Conservation (phyloP, 352 stramenopile species). For the Pythium diclinum region DNA sequence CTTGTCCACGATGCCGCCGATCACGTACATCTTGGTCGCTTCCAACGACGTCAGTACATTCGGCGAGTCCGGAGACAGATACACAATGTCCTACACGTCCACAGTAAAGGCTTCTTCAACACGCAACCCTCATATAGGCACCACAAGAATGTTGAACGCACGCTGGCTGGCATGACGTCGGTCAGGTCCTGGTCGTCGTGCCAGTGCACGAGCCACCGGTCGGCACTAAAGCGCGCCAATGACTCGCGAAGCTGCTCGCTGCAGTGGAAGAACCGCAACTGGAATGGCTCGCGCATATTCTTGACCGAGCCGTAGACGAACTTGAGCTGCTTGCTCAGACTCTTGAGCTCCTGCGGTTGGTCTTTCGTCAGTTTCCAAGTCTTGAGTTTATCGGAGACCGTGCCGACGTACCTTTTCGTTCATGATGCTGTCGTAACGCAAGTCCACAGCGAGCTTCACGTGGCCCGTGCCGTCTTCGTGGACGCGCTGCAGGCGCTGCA, state of each 20-base stretch:
- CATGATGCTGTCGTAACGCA: slow-evolving; percentile 79
- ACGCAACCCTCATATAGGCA: neutral
- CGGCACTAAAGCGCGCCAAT: slow-evolving; percentile 61
- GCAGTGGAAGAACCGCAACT: slow-evolving; percentile 58
- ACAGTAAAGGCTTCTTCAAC: neutral
- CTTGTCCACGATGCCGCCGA: slow-evolving; percentile 80
- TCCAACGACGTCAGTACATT: slow-evolving; percentile 64
- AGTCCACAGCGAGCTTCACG: slow-evolving; percentile 59
- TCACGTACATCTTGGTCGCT: slow-evolving; percentile 68
- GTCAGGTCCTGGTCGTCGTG: slow-evolving; percentile 34
- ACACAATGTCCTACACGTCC: slow-evolving; percentile 49
- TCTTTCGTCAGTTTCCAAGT: neutral
- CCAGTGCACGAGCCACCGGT: slow-evolving; percentile 62
- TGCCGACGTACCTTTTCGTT: slow-evolving; percentile 53
- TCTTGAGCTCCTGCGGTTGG: slow-evolving; percentile 49
- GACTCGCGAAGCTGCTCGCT: slow-evolving; percentile 42
- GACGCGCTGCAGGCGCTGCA: slow-evolving; percentile 33
- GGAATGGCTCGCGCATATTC: slow-evolving; percentile 62
- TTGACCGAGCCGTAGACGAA: slow-evolving; percentile 67
- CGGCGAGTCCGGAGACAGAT: slow-evolving; percentile 70
- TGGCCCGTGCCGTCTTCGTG: slow-evolving; percentile 21
- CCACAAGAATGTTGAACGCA: slow-evolving; percentile 2
- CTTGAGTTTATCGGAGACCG: neutral
- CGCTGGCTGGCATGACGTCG: slow-evolving; percentile 32
- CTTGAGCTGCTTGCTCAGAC: slow-evolving; percentile 74